Base-by-base conservation (phyloP, 352 stramenopile species). In the Thraustochytrium striatum region DNA sequence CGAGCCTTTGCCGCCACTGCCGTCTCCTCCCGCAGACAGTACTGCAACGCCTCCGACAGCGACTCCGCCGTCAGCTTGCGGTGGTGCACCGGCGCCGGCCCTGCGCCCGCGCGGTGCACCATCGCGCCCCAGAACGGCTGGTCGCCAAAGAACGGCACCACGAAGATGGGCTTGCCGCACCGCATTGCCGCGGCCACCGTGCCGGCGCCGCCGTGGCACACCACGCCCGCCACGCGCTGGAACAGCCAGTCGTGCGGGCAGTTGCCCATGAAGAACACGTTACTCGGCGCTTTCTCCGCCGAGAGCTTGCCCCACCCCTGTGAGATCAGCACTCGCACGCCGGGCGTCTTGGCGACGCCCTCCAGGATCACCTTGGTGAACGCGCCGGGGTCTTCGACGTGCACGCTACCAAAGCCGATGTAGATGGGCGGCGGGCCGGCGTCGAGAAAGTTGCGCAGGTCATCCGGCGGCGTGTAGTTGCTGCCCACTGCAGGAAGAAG, bases 61-160 rank as follows among this genome's bases (percentile, higher is more conserved):
- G 89, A 91, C 41, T 94, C 89, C 0, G 84, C 86, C 9, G 89
- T 96, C 33, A 98, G 69, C 44, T 92, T 82, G 3, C 70, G 83
- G 50, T 97, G 91, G 9, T 90, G 89, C 65, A 91, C 93, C 19
- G 92, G 91, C 68, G 89, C 85, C 5, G 93, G 88, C 19, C 92
- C 93, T 0, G 95, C 91, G 36, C 90, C 91, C 43, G 88, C 86
- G 0, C 86, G 87, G 44, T 90, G 78, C 0, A 96, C 89, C 8
- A 93, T 91, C 57, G 91, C 87, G 0, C 91, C 92, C 93, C 93
- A 98, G 81, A 98, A 97, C 36, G 87, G 89, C 81, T 98, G 93
- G 81, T 98, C 93, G 30, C 91, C 91, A 82, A 98, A 98, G 72
- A 98, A 97, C 5, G 93, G 93, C 68, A 93, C 93, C 16, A 97